phyloP scores from a whole-genome alignment of 108 stramenopile genomes.

The Cyclotella kingstonii region DNA sequence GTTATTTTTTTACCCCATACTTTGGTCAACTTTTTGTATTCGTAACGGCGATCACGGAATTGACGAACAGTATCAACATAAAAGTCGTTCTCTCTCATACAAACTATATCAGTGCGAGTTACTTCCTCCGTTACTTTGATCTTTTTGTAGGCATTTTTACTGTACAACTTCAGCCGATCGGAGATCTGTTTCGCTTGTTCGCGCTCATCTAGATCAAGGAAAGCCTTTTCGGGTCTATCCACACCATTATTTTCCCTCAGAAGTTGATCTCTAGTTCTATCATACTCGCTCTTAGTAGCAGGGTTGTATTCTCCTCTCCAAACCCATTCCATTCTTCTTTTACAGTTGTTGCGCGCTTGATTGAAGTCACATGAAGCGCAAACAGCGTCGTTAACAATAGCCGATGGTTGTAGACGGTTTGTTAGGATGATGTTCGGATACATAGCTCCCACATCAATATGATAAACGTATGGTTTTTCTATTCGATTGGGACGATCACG shows the following conservation, averaged over 20 bases:
- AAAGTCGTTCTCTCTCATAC: constrained; percentile 99
- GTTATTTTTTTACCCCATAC: constrained; percentile 92
- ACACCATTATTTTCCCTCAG: constrained; percentile 66
- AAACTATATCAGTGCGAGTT: constrained; percentile 89
- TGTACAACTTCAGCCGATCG: constrained; percentile 88
- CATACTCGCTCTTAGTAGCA: constrained; percentile 83
- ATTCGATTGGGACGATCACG: constrained; percentile 89
- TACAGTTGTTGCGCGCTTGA: constrained; percentile 91
- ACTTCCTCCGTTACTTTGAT: constrained; percentile 95
- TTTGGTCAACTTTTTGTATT: constrained; percentile 97
- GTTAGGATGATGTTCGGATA: constrained; percentile 99
- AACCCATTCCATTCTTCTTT: constrained; percentile 96
- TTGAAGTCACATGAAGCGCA: constrained; percentile 99
- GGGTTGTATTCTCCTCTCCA: constrained; percentile 98
- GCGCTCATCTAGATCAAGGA: constrained; percentile 71
- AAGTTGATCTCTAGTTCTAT: constrained; percentile 88
- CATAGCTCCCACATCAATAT: constrained; percentile 99
- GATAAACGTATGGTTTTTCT: constrained; percentile 96
- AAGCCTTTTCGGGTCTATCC: constrained; percentile 68
- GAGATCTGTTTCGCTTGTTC: constrained; percentile 84
- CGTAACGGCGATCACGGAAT: constrained; percentile 98
- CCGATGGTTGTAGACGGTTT: constrained; percentile 96
- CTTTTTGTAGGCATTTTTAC: constrained; percentile 94
- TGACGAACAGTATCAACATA: constrained; percentile 98
- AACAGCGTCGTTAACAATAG: constrained; percentile 92